Conservation (phyloP, 2,329 filamentous ascomycete genomes). For the Fusarium haematococcum region DNA sequence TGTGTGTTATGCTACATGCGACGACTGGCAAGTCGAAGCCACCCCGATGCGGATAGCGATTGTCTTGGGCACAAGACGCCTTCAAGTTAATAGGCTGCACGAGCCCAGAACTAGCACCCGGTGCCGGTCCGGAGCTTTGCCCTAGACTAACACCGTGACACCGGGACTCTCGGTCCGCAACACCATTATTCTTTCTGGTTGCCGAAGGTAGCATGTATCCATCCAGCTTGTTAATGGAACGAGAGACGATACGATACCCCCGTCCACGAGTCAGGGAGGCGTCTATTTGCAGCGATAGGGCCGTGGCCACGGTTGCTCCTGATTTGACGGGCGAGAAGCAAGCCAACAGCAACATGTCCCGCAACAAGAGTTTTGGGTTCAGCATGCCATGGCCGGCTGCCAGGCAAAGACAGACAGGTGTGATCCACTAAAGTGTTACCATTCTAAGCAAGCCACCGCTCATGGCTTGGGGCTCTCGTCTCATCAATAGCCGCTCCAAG, state of each 20-base stretch:
- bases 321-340: conserved; percentile 3
- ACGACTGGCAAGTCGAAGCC: conserved; percentile 20
- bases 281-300: conserved; percentile 13
- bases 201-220: conserved; percentile 2
- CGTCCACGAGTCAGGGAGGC: conserved; percentile 11
- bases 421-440: conserved; percentile 39
- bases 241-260: conserved; percentile 7
- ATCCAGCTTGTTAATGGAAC: conserved; percentile 10
- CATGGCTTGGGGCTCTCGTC: conserved; percentile 11
- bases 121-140: conserved; percentile 17
- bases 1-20: not conserved
- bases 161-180: conserved; percentile 1
- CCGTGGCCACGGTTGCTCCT: conserved; percentile 9
- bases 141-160: conserved; percentile 9
- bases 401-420: conserved; percentile 18
- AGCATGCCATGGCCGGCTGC: conserved; percentile 5
- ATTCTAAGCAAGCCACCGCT: conserved; percentile 36
- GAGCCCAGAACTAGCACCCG: not conserved
- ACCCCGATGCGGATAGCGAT: conserved; percentile 2
- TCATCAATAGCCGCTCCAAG: conserved; percentile 17
- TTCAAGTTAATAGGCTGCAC: not conserved
- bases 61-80: conserved; percentile 12
- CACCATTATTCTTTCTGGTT: conserved; percentile 4
- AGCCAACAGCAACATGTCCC: conserved; percentile 15
- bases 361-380: conserved; percentile 25